Conservation (phyloP, 2,329 filamentous ascomycete species). For the Pseudogymnoascus sp. region DNA sequence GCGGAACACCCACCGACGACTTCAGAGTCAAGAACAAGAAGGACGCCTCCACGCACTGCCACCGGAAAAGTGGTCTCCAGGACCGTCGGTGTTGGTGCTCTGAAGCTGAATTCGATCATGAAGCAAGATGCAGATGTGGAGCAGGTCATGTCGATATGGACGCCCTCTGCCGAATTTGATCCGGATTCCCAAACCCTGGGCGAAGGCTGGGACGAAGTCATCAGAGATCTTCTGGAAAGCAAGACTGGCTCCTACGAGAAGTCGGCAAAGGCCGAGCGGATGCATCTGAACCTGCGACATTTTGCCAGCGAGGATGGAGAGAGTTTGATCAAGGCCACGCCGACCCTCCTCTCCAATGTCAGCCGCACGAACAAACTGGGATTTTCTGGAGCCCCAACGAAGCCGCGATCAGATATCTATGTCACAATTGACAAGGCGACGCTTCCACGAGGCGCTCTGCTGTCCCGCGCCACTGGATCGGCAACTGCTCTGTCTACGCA, state of each 20-base stretch:
- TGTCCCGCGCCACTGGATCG: constrained; percentile 64
- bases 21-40: neutral
- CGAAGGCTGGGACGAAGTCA: constrained; percentile 65
- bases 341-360: constrained; percentile 77
- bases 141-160: constrained; percentile 71
- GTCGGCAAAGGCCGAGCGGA: constrained; percentile 63
- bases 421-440: constrained; percentile 73
- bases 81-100: constrained; percentile 67
- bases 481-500: constrained; percentile 61
- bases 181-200: constrained; percentile 49
- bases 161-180: constrained; percentile 47
- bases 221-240: constrained; percentile 67
- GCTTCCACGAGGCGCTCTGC: constrained; percentile 66
- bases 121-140: constrained; percentile 66
- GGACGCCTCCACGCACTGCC: constrained; percentile 44
- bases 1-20: neutral
- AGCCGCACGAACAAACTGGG: constrained; percentile 81
- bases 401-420: constrained; percentile 89
- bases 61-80: constrained; percentile 51
- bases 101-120: constrained; percentile 69
- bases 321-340: constrained; percentile 73
- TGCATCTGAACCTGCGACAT: constrained; percentile 72
- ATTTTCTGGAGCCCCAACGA: constrained; percentile 85
- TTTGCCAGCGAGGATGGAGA: constrained; percentile 76
- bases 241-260: constrained; percentile 67